Base-by-base conservation (phyloP, 805 yeast species). In the Candida endomychidarum region DNA sequence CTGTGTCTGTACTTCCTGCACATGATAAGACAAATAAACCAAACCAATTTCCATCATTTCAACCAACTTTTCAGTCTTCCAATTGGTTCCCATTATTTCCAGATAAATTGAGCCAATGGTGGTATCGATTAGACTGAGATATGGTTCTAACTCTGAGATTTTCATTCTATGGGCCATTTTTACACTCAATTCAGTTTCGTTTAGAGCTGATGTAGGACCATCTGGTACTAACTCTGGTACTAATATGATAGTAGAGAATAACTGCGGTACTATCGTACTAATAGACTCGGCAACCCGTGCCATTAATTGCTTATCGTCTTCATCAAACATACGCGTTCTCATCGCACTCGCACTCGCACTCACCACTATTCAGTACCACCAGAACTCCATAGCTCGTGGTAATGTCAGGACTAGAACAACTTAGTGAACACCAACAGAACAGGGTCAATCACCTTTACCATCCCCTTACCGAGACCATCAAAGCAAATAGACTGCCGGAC, bases 41-140 rank as follows among this genome's bases (percentile, higher is more conserved):
- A 78, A 54, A 0, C 81, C 81, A 0, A 56, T 38, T 42, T 75
- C 80, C 17, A 53, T 44, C 72, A 77, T 68, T 45, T 77, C 83
- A 27, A 47, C 58, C 10, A 47, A 35, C 56, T 72, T 79, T 8
- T 65, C 63, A 10, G 21, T 46, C 50, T 60, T 60, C 80, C 75
- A 77, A 8, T 54, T 47, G n/a, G 9, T 31, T 2, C 77, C 78
- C 15, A 61, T 54, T 14, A 57, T 46, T 3, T 36, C 37, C 3
- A 22, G 20, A 46, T 69, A 69, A 25, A 54, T 48, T 1, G 32
- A 29, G 18, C 61, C 63, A 40, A 69, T 44, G 37, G 63, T 64
- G 14, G 32, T 38, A 12, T 54, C 61, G 5, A 67, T 41, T 5
- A 67, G 43, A 18, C 44, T 45, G 6, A 63, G 38, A 35, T 57